Evolutionary conservation across 192 early-diverging fungal species (phyloP), one percentile per base, ranked within the genome.

Genomic region (Backusella tarrabulga): DNA sequence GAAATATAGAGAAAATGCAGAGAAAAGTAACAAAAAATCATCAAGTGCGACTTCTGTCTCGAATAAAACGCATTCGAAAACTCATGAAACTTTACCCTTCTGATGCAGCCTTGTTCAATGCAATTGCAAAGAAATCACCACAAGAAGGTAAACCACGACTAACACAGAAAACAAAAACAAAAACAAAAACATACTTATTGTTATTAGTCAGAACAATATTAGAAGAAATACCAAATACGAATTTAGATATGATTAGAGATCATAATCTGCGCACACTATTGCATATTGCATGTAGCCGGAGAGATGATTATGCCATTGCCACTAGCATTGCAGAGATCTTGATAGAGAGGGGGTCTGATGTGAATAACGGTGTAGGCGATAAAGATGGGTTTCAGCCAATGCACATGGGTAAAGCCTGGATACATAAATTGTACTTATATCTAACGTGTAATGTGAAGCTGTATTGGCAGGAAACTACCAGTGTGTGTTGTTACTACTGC

Each of bases 331-430:
- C 78, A 14, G 69, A 74, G 14, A 42, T 83, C 9, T 73, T 83
- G 34, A 77, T 79, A n/a, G 42, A 67, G 7, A 63, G 41, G 32
- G 82, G 82, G 0, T 60, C 75, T 41, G 82, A 83, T 60, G 76
- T 80, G 21, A 80, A 83, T 34, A 83, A 83, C 77, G 82, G 78
- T 0, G 73, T 80, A 4, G 79, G 82, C 14, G 82, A 83, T 70
- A 75, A 75, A 3, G 79, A 83, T 67, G 78, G 78, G 8, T 68
- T 78, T 35, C 75, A 77, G 35, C 82, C 82, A 5, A 68, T 83
- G 72, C 82, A 83, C 29, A 66, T 80, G 73, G 82, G 82, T 83
- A 80, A 74, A 44, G 11, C 12, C 5, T 44, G 4, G 14, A 6
- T 40, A 44, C 19, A 44, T 17, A 44, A 36, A 11, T 32, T 29